A percentile compares a stretch with the other conserved stretches of the same genome.
Conservation (phyloP, 2,329 filamentous ascomycete species). For the Amauroascus niger region DNA sequence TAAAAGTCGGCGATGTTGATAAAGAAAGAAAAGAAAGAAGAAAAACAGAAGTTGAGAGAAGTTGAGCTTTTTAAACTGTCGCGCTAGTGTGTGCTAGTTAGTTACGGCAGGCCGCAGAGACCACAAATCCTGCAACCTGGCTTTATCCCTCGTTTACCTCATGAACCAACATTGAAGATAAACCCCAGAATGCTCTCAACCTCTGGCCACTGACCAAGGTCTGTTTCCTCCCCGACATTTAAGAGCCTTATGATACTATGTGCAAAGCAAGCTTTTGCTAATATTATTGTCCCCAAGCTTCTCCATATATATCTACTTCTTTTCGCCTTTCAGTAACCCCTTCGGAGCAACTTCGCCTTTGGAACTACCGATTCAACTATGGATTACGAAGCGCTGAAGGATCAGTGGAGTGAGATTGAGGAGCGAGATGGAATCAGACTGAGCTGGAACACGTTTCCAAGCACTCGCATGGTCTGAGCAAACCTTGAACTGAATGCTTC, state of each 20-base stretch:
- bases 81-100: constrained; percentile 16
- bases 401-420: constrained; percentile 93
- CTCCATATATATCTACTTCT: constrained; percentile 21
- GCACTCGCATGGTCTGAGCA: constrained; percentile 78
- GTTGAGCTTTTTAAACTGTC: constrained; percentile 15
- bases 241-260: constrained; percentile 10
- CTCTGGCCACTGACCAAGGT: constrained; percentile 4
- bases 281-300: constrained; percentile 14
- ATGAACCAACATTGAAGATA: constrained; percentile 10
- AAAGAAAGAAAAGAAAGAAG: constrained; percentile 28
- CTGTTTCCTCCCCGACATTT: background rate
- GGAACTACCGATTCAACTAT: constrained; percentile 42
- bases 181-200: background rate
- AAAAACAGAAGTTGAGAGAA: background rate
- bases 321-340: background rate
- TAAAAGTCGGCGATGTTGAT: constrained; percentile 44
- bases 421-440: constrained; percentile 91
- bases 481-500: constrained; percentile 16
- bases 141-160: constrained; percentile 27
- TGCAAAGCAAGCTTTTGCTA: background rate
- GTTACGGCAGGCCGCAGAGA: constrained; percentile 28
- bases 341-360: background rate
- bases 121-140: constrained; percentile 39
- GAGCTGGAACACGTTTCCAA: constrained; percentile 98
- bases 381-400: constrained; percentile 90